Evolutionary conservation across 768 basidiomycete species (phyloP).

Genomic region (Cystobasidiopsis lactophilus): DNA sequence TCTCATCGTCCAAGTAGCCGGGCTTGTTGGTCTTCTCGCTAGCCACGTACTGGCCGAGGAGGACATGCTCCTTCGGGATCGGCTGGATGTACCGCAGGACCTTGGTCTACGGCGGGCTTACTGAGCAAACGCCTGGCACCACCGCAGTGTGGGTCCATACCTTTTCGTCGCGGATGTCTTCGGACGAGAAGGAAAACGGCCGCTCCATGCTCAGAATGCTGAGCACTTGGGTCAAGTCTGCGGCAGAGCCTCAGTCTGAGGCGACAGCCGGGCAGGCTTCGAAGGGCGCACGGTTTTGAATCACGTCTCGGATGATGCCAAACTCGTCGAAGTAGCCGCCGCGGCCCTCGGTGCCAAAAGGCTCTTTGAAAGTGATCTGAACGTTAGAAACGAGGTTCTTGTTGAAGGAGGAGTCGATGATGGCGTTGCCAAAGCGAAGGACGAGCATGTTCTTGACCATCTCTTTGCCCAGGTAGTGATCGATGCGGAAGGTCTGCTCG

Average conservation of each 20-base stretch:
- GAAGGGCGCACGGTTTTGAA: conserved; percentile 74
- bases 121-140: not conserved
- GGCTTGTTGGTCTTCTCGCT: conserved; percentile 58
- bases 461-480: conserved; percentile 98
- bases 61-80: conserved; percentile 48
- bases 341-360: conserved; percentile 96
- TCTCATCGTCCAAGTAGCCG: conserved; percentile 96
- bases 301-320: conserved; percentile 89
- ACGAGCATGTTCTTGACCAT: conserved; percentile 99
- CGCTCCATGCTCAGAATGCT: conserved; percentile 93
- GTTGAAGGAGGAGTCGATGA: conserved; percentile 75
- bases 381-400: conserved; percentile 89
- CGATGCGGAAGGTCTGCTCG: conserved; percentile 68
- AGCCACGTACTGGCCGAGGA: conserved; percentile 81
- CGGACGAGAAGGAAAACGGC: conserved; percentile 86
- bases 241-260: conserved; percentile 7
- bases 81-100: conserved; percentile 77
- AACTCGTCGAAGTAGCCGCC: conserved; percentile 99
- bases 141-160: conserved; percentile 26
- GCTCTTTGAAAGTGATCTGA: conserved; percentile 98
- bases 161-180: conserved; percentile 98
- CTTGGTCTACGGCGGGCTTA: conserved; percentile 48
- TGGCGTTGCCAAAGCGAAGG: conserved; percentile 81
- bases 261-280: not conserved
- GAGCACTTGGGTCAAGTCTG: conserved; percentile 85